Conservation (phyloP, 139 green algal genomes). For the Eudorina sp. region DNA sequence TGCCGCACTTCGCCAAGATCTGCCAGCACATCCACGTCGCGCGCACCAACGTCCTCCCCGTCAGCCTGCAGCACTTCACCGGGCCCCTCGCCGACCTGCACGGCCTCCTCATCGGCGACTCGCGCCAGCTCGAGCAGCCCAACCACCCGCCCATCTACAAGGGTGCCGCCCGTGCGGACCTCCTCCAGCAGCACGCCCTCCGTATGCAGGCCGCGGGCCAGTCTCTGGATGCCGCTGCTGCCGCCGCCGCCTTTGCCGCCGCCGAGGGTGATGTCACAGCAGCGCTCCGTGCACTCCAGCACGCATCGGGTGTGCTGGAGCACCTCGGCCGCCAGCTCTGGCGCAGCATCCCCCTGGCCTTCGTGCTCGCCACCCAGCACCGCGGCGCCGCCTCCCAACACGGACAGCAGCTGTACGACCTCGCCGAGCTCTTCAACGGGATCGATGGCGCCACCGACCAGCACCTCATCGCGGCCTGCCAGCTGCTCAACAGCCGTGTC, state of each 20-base stretch:
- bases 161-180: not conserved
- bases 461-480: not conserved
- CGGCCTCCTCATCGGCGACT: not conserved
- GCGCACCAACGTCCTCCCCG: not conserved
- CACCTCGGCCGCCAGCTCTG: not conserved
- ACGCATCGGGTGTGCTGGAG: not conserved
- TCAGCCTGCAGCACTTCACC: not conserved
- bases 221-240: not conserved
- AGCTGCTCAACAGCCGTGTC: not conserved
- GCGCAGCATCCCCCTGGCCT: not conserved
- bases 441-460: not conserved
- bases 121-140: conserved; percentile 4
- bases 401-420: not conserved
- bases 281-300: not conserved
- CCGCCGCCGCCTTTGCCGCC: not conserved
- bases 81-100: not conserved
- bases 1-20: not conserved
- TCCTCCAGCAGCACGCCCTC: not conserved
- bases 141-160: not conserved
- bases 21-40: not conserved
- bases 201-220: not conserved
- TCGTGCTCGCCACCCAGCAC: not conserved
- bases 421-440: not conserved
- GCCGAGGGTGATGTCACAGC: not conserved
- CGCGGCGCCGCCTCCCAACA: not conserved